Conservation (phyloP, 139 green algal genomes). For the Closterium sp. region DNA sequence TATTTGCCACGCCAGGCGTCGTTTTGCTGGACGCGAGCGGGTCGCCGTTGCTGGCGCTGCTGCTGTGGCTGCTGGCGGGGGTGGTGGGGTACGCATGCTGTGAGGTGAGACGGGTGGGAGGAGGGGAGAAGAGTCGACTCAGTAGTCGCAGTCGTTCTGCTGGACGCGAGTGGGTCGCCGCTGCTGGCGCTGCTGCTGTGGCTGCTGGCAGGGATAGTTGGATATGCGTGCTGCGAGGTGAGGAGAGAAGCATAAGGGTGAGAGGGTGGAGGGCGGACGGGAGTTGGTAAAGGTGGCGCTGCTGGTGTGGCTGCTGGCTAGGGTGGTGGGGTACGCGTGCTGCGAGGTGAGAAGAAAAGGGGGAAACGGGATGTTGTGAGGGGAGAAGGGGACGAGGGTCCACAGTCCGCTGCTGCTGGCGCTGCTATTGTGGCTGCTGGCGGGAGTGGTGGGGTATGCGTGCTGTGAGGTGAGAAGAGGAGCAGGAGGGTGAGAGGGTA, state of each 20-base stretch:
- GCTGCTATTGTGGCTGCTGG: slow-evolving; percentile 16
- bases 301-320: too few relatives aligned
- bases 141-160: too few relatives aligned
- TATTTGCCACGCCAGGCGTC: slow-evolving; percentile 15
- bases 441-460: neutral
- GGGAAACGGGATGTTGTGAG: neutral
- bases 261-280: too few relatives aligned
- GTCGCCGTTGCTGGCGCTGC: slow-evolving; percentile 3
- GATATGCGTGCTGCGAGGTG: neutral
- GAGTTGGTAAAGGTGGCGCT: too few relatives aligned
- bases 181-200: slow-evolving; percentile 25
- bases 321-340: too few relatives aligned
- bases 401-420: neutral
- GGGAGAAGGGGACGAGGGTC: neutral
- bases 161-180: neutral
- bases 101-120: neutral
- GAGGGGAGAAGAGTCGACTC: too few relatives aligned
- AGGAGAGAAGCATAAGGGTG: neutral
- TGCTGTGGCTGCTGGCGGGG: slow-evolving; percentile 32
- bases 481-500: neutral
- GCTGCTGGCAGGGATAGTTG: slow-evolving; percentile 17
- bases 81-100: slow-evolving; percentile 12
- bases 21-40: slow-evolving; percentile 22
- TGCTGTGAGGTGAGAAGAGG: neutral
- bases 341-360: too few relatives aligned